Evolutionary conservation across 2,329 filamentous ascomycete genomes (phyloP), one percentile per base, ranked within the genome.

Genomic region (Mycosphaerelloides madeirae): DNA sequence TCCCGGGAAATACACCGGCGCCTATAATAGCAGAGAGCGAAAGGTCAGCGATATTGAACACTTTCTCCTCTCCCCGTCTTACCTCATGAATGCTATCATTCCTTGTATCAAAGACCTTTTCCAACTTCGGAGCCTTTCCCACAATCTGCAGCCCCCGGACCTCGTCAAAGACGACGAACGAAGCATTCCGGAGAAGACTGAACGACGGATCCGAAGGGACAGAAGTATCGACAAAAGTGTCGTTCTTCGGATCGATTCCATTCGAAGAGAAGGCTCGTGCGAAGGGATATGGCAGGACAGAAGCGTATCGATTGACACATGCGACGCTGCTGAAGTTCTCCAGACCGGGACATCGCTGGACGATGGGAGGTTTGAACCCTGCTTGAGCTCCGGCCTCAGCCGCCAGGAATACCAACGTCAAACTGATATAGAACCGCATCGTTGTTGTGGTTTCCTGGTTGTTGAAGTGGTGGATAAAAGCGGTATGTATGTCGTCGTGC

Each of bases 1-100:
- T 6, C 58, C 57, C 3, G 66, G 60, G 1, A 68, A 62, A 34
- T 68, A 71, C n/a, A 70, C 66, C 0, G 68, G 68, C 5, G 67
- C 68, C n/a, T n/a, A n/a, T n/a, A n/a, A n/a, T n/a, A n/a, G n/a
- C n/a, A n/a, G n/a, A n/a, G n/a, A n/a, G n/a, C n/a, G n/a, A n/a
- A n/a, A n/a, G n/a, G n/a, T n/a, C n/a, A n/a, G n/a, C n/a, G n/a
- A n/a, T n/a, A n/a, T n/a, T n/a, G n/a, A n/a, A n/a, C n/a, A n/a
- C n/a, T n/a, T n/a, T n/a, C n/a, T n/a, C n/a, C n/a, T n/a, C n/a
- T n/a, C n/a, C n/a, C n/a, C n/a, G n/a, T n/a, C n/a, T n/a, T n/a
- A n/a, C n/a, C 59, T 71, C 68, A 46, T 71, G 68, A 14, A 69
- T 49, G 40, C 41, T 53, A 35, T 49, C 49, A 14, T 51, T 47